Evolutionary conservation across 306 rosid genomes (phyloP).

Genomic region (Alnus rubra): DNA sequence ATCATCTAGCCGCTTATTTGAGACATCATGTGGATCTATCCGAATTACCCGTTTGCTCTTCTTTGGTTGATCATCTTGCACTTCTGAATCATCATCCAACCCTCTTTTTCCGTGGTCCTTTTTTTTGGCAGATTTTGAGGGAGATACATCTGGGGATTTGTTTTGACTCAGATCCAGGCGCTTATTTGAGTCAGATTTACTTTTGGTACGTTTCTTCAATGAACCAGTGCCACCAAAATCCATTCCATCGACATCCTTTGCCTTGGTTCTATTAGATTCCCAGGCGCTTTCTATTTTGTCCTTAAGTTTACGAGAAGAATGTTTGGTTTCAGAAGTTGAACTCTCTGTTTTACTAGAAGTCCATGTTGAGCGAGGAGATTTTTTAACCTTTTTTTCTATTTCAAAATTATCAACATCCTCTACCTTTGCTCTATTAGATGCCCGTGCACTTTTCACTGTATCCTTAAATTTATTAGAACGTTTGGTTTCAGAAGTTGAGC

Average conservation of each 20-base stretch:
- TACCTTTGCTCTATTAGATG: conserved; percentile 28
- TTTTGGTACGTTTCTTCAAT: conserved; percentile 37
- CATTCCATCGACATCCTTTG: conserved; percentile 28
- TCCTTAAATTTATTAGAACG: conserved; percentile 25
- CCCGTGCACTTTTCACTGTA: conserved; percentile 21
- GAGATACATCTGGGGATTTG: conserved; percentile 21
- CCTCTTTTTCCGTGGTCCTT: conserved; percentile 30
- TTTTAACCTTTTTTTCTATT: conserved; percentile 8
- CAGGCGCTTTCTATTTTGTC: conserved; percentile 23
- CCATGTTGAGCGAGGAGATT: conserved; percentile 43
- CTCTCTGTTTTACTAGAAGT: conserved; percentile 29
- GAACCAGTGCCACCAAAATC: conserved; percentile 34
- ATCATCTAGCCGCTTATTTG: conserved; percentile 84
- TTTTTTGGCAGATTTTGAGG: conserved; percentile 37
- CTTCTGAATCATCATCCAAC: conserved; percentile 39
- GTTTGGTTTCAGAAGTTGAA: conserved; percentile 33
- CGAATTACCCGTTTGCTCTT: conserved; percentile 69
- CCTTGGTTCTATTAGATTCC: conserved; percentile 28
- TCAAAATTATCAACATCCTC: conserved; percentile 22
- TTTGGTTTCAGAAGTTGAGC: conserved; percentile 33
- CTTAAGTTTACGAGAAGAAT: conserved; percentile 28
- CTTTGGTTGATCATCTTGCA: conserved; percentile 44
- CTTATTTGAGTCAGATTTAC: conserved; percentile 33
- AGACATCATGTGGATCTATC: conserved; percentile 68
- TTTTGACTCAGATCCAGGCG: conserved; percentile 20